Conservation (phyloP, 352 stramenopile genomes). For the Pythium aphanidermatum region DNA sequence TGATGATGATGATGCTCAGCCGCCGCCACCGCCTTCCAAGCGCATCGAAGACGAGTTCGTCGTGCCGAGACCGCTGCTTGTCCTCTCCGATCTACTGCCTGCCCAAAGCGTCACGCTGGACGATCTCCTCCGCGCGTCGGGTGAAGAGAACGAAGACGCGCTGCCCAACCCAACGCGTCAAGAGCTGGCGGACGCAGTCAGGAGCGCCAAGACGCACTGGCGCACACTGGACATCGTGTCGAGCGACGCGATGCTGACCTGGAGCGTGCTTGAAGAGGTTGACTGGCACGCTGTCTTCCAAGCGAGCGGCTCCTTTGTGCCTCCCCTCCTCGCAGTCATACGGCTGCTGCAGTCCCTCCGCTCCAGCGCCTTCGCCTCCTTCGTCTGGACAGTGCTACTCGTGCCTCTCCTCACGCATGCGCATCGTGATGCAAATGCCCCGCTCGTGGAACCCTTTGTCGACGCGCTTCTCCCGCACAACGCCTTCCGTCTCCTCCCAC, state of each 20-base stretch:
- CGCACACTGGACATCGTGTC: slow-evolving; percentile 16
- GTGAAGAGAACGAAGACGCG: slow-evolving; percentile 1
- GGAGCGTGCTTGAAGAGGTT: slow-evolving; percentile 26
- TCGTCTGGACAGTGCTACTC: slow-evolving; percentile 54
- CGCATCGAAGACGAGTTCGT: slow-evolving; percentile 40
- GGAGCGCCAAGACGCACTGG: not conserved
- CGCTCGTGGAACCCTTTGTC: slow-evolving; percentile 10
- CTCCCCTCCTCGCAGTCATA: slow-evolving; percentile 20
- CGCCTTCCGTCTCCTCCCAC: slow-evolving; percentile 27
- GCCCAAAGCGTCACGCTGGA: slow-evolving; percentile 19
- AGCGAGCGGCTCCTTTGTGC: slow-evolving; percentile 3
- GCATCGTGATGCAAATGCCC: slow-evolving; percentile 1
- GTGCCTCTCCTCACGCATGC: slow-evolving; percentile 19
- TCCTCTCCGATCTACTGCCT: slow-evolving; percentile 33
- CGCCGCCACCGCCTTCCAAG: slow-evolving; percentile 15
- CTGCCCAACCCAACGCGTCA: not conserved
- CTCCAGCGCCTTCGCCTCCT: slow-evolving; percentile 32
- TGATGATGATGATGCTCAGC: not conserved
- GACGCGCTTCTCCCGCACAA: slow-evolving; percentile 22
- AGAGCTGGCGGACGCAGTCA: not conserved
- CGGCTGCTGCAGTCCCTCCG: slow-evolving; percentile 32
- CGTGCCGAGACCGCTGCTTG: slow-evolving; percentile 34
- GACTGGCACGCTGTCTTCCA: slow-evolving; percentile 38
- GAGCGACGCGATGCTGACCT: slow-evolving; percentile 20
- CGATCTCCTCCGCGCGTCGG: slow-evolving; percentile 6